A percentile compares a stretch with the other conserved stretches of the same genome.
Evolutionary conservation across 2,329 filamentous ascomycete genomes (phyloP).

Genomic region (Fusarium stilboides): DNA sequence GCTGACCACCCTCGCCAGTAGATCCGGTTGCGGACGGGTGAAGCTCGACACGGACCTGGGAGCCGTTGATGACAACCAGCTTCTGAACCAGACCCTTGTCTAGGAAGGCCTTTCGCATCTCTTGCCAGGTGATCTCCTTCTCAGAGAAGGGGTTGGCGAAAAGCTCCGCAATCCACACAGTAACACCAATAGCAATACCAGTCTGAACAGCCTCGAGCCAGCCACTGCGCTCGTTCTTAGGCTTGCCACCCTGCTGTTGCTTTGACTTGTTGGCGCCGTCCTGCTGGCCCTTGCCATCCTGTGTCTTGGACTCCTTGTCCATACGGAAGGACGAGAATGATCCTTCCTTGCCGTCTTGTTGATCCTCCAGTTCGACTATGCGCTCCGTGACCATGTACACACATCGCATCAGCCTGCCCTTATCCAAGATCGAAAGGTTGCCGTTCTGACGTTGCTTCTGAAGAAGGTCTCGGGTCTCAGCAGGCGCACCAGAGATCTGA

Average conservation of each 20-base stretch:
- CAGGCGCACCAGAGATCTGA: conserved; percentile 78
- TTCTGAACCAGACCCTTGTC: conserved; percentile 97
- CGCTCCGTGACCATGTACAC: conserved; percentile 57
- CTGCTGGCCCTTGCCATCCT: conserved; percentile 42
- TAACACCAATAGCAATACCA: conserved; percentile 64
- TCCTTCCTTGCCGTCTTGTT: conserved; percentile 38
- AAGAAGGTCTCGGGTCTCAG: conserved; percentile 74
- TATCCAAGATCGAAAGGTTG: conserved; percentile 61
- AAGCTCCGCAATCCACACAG: conserved; percentile 64
- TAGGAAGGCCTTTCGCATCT: conserved; percentile 92
- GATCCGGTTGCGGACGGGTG: conserved; percentile 75
- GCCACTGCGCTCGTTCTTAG: conserved; percentile 54
- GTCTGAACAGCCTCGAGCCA: conserved; percentile 57
- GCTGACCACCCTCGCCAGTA: conserved; percentile 48
- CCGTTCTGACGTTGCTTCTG: conserved; percentile 71
- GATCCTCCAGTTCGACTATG: conserved; percentile 52
- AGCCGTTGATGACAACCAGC: conserved; percentile 82
- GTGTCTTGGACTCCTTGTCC: conserved; percentile 44
- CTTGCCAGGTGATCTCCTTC: conserved; percentile 95
- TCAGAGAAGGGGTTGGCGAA: conserved; percentile 61
- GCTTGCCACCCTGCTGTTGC: conserved; percentile 55
- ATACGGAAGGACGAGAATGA: conserved; percentile 42
- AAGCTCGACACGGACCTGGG: conserved; percentile 82
- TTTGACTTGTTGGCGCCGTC: conserved; percentile 45
- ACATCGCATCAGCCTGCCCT: conserved; percentile 56